These are phyloP conservation scores for Exophiala sp. DNA, from an alignment of 2,329 filamentous ascomycete genomes.

Conservation along the genomic window DNA sequence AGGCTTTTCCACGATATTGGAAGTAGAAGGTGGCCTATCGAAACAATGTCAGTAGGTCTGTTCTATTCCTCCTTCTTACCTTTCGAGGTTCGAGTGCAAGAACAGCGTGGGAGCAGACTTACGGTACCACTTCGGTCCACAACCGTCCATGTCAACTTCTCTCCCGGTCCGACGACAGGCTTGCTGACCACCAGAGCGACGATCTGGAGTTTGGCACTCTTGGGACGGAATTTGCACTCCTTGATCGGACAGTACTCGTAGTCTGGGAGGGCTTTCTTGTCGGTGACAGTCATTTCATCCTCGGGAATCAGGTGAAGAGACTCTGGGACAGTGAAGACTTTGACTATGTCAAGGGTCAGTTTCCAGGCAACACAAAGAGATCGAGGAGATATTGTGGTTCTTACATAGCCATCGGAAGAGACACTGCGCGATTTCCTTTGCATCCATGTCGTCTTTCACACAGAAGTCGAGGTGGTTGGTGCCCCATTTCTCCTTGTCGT, in stretches of 20 bases:
- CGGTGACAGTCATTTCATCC: slow-evolving; percentile 18
- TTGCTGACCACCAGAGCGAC: slow-evolving; percentile 23
- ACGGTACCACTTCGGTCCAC: slow-evolving; percentile 25
- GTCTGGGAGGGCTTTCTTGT: slow-evolving; percentile 19
- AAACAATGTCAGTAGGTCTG: not conserved
- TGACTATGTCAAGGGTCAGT: slow-evolving; percentile 17
- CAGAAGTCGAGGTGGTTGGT: slow-evolving; percentile 26
- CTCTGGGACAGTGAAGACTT: slow-evolving; percentile 21
- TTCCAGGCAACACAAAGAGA: not conserved
- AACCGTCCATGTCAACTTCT: slow-evolving; percentile 24
- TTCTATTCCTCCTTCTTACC: too few species aligned
- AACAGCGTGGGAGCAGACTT: slow-evolving; percentile 5
- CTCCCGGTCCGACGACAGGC: slow-evolving; percentile 15
- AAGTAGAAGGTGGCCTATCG: slow-evolving; percentile 28
- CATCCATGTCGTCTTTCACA: slow-evolving; percentile 7
- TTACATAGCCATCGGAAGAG: slow-evolving; percentile 27
- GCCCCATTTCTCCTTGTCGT: slow-evolving; percentile 11
- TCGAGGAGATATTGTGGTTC: not conserved
- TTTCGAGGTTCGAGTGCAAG: too few species aligned
- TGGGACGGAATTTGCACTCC: slow-evolving; percentile 15
- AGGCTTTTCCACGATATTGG: slow-evolving; percentile 21
- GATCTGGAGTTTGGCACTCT: slow-evolving; percentile 27
- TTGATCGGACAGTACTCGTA: slow-evolving; percentile 24
- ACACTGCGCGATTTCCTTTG: slow-evolving; percentile 16
- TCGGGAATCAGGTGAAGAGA: slow-evolving; percentile 25